These are phyloP conservation scores for Termitomyces bulborhizus DNA, from an alignment of 768 basidiomycete genomes.

Conservation along the genomic window DNA sequence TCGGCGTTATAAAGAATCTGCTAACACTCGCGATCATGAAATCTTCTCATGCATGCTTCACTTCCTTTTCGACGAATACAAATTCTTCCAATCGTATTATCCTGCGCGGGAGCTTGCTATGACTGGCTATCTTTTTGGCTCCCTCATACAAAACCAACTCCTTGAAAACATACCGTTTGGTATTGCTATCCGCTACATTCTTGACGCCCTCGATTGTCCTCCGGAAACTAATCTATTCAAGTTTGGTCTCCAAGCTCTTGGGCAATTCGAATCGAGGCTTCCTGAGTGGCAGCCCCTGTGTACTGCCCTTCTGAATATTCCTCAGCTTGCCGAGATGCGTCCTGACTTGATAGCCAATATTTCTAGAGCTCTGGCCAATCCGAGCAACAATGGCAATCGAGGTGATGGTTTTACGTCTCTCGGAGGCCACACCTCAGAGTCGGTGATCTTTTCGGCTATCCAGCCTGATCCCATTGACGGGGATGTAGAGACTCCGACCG, in stretches of 20 bases:
- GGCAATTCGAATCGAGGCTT: conserved; percentile 81
- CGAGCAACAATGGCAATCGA: conserved; percentile 39
- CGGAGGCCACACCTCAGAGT: conserved; percentile 27
- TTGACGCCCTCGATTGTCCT: conserved; percentile 88
- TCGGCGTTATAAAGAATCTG: conserved; percentile 78
- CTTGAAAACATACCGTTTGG: conserved; percentile 92
- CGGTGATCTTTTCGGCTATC: conserved; percentile 68
- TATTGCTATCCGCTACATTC: conserved; percentile 94
- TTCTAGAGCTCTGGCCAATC: conserved; percentile 60
- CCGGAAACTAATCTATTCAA: conserved; percentile 92
- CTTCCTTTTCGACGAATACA: conserved; percentile 99
- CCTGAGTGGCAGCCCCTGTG: conserved; percentile 92
- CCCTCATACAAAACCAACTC: conserved; percentile 88
- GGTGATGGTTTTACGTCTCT: conserved; percentile 29
- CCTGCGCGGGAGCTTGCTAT: conserved; percentile 91
- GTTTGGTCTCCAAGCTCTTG: conserved; percentile 89
- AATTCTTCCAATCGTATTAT: conserved; percentile 96
- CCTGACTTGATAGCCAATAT: conserved; percentile 75
- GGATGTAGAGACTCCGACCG: conserved; percentile 64
- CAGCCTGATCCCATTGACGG: conserved; percentile 62
- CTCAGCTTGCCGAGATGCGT: conserved; percentile 78
- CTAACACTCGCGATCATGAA: conserved; percentile 83
- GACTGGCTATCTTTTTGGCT: conserved; percentile 95
- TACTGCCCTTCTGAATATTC: conserved; percentile 80
- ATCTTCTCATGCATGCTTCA: conserved; percentile 99